Percentiles rank a stretch among this genome's conserved stretches.
These are phyloP conservation scores for Hypoxylon perforatum DNA, from an alignment of 495 filamentous ascomycete species.

Conservation along the genomic window DNA sequence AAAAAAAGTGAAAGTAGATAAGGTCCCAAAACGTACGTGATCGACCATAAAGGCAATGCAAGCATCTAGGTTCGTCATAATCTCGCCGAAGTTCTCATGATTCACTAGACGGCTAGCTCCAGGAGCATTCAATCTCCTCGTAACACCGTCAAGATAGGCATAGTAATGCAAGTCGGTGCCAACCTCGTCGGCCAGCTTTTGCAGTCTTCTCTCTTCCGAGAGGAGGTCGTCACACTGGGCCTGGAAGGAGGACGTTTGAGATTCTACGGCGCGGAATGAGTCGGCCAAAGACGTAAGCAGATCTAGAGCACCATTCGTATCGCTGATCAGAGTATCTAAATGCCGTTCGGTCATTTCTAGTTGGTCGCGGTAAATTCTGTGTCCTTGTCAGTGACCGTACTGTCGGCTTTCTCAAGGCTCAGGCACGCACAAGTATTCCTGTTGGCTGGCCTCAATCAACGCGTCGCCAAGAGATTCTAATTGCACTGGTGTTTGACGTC, in stretches of 20 bases:
- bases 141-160: conserved; percentile 89
- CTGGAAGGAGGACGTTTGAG: conserved; percentile 90
- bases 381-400: conserved; percentile 40
- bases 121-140: conserved; percentile 88
- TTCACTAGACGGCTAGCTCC: conserved; percentile 85
- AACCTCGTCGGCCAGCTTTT: conserved; percentile 80
- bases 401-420: conserved; percentile 13
- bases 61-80: conserved; percentile 83
- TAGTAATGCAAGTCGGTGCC: conserved; percentile 91
- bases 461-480: conserved; percentile 71
- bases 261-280: conserved; percentile 86
- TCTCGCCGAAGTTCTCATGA: conserved; percentile 82
- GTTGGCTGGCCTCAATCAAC: conserved; percentile 82
- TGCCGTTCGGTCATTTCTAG: conserved; percentile 81
- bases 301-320: conserved; percentile 76
- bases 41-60: conserved; percentile 90
- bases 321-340: conserved; percentile 79
- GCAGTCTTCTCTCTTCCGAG: conserved; percentile 78
- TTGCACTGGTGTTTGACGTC: conserved; percentile 42
- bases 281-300: conserved; percentile 79
- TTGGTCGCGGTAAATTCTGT: conserved; percentile 80
- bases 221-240: conserved; percentile 89
- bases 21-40: conserved; percentile 67
- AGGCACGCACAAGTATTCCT: conserved; percentile 78
- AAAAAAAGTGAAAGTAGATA: conserved; percentile 10